Percentiles rank a stretch among this genome's conserved stretches.
Conservation (phyloP, 352 stramenopile genomes). For the Phytophthora sp. region DNA sequence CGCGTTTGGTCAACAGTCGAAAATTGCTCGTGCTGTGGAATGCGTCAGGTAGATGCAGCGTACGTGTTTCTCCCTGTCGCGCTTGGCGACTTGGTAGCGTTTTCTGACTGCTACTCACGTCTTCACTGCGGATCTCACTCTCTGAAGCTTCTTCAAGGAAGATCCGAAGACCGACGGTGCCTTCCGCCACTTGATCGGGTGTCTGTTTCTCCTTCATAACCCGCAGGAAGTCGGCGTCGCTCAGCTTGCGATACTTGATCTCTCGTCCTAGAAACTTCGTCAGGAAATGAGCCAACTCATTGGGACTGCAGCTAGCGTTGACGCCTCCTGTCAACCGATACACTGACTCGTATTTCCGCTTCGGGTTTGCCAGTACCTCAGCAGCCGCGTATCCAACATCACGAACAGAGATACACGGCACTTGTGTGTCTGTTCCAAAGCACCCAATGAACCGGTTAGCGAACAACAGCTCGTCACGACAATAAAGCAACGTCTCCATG, state of each 20-base stretch:
- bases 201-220: constrained; percentile 61
- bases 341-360: constrained; percentile 54
- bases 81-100: constrained; percentile 6
- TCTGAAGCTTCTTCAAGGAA: constrained; percentile 45
- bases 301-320: constrained; percentile 48
- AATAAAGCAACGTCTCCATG: constrained; percentile 82
- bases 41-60: constrained; percentile 29
- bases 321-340: constrained; percentile 58
- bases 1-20: constrained; percentile 51
- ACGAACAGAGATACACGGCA: constrained; percentile 71
- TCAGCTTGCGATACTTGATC: constrained; percentile 63
- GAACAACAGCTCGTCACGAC: constrained; percentile 77
- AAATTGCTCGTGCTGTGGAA: constrained; percentile 66
- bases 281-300: constrained; percentile 49
- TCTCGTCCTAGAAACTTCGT: constrained; percentile 41
- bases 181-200: constrained; percentile 53
- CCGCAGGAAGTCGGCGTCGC: constrained; percentile 45
- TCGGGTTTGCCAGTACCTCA: constrained; percentile 52
- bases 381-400: constrained; percentile 66
- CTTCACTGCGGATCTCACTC: constrained; percentile 19
- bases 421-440: constrained; percentile 47
- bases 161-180: constrained; percentile 58
- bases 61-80: constrained; percentile 6
- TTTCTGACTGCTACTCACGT: constrained; percentile 12
- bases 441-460: constrained; percentile 64